phyloP scores from a whole-genome alignment of 345 rosid species.

The Draba incana region DNA sequence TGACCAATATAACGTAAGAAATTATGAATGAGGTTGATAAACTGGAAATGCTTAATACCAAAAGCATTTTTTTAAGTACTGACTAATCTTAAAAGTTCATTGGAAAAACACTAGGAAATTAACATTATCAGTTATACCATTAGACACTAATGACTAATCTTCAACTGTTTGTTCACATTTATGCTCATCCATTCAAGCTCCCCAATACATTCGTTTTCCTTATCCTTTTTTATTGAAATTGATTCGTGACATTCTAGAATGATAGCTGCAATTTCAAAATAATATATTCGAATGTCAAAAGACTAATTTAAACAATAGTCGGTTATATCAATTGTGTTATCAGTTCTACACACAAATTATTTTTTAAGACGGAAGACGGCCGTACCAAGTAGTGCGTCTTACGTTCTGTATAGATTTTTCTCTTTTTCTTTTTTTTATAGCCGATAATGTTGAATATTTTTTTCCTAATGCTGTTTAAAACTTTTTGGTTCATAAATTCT shows the following conservation, averaged over 20 bases:
- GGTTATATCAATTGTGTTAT: conserved; percentile 12
- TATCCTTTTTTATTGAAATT: too few species aligned
- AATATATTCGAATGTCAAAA: conserved; percentile 22
- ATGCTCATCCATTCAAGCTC: too few species aligned
- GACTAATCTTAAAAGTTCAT: too few species aligned
- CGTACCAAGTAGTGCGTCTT: conserved; percentile 39
- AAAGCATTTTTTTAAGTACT: too few species aligned
- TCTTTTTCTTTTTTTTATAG: neutral
- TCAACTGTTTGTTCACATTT: too few species aligned
- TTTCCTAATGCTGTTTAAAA: neutral
- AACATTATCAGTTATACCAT: too few species aligned
- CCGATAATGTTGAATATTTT: conserved; percentile 35
- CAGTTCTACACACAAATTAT: conserved; percentile 10
- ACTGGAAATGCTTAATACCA: too few species aligned
- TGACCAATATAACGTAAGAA: too few species aligned
- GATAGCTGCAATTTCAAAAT: neutral
- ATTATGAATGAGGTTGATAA: too few species aligned
- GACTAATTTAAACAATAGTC: conserved; percentile 24
- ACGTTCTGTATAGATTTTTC: conserved; percentile 17
- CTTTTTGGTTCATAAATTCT: conserved; percentile 2
- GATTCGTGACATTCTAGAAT: conserved; percentile 10
- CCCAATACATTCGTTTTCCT: too few species aligned
- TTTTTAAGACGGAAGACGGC: conserved; percentile 13
- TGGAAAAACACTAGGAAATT: too few species aligned
- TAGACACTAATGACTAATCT: too few species aligned